Base-by-base conservation (phyloP, 768 basidiomycete species). In the Termitomyces sp. region DNA sequence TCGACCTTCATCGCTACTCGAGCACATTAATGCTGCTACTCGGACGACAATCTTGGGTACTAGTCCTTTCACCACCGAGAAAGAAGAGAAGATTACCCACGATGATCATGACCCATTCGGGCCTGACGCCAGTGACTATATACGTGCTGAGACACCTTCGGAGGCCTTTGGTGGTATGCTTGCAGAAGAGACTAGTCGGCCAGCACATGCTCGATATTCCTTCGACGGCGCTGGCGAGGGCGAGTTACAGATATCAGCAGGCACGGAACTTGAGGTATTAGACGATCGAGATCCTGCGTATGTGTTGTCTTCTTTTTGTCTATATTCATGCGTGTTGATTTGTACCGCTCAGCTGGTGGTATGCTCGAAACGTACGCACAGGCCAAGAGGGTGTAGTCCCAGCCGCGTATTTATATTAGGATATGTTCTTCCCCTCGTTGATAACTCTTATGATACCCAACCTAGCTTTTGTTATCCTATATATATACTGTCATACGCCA, bases 351-450 rank as follows among this genome's bases (percentile, higher is more conserved):
- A 94, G 94, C 47, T 98, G 94, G 94, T 97, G 94, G 94, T 95
- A 90, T 66, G 91, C 88, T 52, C 83, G 92, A 33, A 91, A 95
- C 70, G 75, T 83, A 22, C 81, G 82, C 52, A 86, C 87, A 48
- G 90, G 93, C 9, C 81, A 78, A 50, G 92, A 95, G 73, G 94
- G 94, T 13, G 90, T 95, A 33, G 90, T 97, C 51, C 94, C 94
- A 9, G 90, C 92, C 42, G 85, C 92, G 57, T 98, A 95, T 79
- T 78, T 92, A 74, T 92, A 91, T 75, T 93, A 79, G 82, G 70
- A 68, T 68, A 61, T 67, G 69, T 65, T 69, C 72, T 71, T n/a
- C n/a, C 74, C 72, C 72, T 69, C 70, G 69, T 65, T 61, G 49
- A 66, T 66, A 69, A 62, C 66, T n/a, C n/a, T n/a, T 65, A 61